phyloP scores from a whole-genome alignment of 176 grass and related monocot species.

The Typha latifolia region DNA sequence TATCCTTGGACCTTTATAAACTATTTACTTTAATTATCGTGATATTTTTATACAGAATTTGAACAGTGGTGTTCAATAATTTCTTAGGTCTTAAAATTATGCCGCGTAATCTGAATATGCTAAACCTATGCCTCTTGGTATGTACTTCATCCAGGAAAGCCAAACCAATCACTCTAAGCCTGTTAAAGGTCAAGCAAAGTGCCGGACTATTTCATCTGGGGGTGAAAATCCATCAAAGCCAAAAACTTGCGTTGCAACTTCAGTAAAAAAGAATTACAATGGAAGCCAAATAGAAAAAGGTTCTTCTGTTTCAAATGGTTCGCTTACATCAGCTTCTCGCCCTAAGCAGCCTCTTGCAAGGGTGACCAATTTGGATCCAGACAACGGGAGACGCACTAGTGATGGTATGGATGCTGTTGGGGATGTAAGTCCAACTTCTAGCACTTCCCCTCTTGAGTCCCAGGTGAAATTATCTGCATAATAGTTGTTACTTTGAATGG shows the following conservation, averaged over 20 bases:
- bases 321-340: conserved; percentile 7
- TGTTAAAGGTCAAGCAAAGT: conserved; percentile 27
- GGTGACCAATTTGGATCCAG: conserved; percentile 31
- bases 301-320: background rate
- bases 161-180: conserved; percentile 30
- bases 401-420: conserved; percentile 19
- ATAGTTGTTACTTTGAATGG: background rate
- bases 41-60: background rate
- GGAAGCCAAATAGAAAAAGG: conserved; percentile 35
- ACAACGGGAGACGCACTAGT: conserved; percentile 29
- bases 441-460: background rate
- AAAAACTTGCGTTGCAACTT: background rate
- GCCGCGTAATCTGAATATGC: background rate
- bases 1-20: no score
- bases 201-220: background rate
- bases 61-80: background rate
- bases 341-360: conserved; percentile 37
- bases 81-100: background rate
- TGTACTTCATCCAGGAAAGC: conserved; percentile 17
- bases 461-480: conserved; percentile 2
- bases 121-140: background rate
- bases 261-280: conserved; percentile 5
- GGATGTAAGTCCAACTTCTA: conserved; percentile 24
- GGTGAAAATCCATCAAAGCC: background rate
- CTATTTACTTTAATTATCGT: no score